Conservation (phyloP, 441 rosid genomes). For the Gossypium trilobum region DNA sequence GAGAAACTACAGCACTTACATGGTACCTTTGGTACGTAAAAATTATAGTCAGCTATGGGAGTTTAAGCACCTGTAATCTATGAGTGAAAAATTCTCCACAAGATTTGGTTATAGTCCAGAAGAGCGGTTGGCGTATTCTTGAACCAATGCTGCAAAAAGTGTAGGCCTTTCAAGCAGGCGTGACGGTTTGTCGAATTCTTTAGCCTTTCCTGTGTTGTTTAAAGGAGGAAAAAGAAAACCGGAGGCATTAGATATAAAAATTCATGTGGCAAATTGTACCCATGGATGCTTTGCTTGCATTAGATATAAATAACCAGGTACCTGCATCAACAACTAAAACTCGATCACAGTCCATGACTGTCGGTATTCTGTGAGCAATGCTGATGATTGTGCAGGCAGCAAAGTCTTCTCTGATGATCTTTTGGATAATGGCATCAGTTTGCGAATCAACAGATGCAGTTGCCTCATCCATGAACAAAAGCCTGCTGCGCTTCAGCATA, state of each 20-base stretch:
- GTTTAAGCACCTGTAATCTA: neutral
- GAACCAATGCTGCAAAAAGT: slow-evolving; percentile 75
- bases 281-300: slow-evolving; percentile 3
- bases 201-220: slow-evolving; percentile 48
- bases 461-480: slow-evolving; percentile 84
- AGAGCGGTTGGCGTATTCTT: slow-evolving; percentile 82
- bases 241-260: neutral
- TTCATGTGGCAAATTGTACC: neutral
- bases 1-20: neutral
- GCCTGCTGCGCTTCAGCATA: slow-evolving; percentile 65
- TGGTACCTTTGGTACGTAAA: neutral
- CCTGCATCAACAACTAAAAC: slow-evolving; percentile 90
- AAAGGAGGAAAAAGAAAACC: neutral
- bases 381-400: slow-evolving; percentile 73
- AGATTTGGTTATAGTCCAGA: slow-evolving; percentile 33
- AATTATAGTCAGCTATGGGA: neutral
- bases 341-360: slow-evolving; percentile 88
- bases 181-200: slow-evolving; percentile 70
- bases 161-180: slow-evolving; percentile 58
- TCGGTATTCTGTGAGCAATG: slow-evolving; percentile 92
- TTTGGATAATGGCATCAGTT: slow-evolving; percentile 81
- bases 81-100: neutral
- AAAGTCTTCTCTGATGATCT: slow-evolving; percentile 77
- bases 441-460: slow-evolving; percentile 93
- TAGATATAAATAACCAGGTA: slow-evolving; percentile 1